phyloP scores from a whole-genome alignment of 768 basidiomycete genomes.

The Lentinus tigrinus region DNA sequence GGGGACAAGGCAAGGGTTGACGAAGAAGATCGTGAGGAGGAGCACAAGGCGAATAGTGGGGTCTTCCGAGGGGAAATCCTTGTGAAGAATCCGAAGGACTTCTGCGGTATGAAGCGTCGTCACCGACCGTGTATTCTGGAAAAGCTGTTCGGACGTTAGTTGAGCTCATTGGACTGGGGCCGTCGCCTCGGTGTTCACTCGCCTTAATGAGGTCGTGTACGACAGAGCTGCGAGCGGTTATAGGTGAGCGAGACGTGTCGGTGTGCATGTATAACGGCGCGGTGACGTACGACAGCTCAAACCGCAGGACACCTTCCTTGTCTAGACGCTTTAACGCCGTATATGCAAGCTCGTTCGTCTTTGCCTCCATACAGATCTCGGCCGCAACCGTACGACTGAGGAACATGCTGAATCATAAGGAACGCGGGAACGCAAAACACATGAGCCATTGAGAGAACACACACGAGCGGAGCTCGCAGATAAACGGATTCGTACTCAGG shows the following conservation, averaged over 20 bases:
- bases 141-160: constrained; percentile 45
- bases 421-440: neutral
- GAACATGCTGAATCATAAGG: constrained; percentile 67
- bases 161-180: neutral
- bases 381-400: constrained; percentile 80
- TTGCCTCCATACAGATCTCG: constrained; percentile 81
- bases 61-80: constrained; percentile 65
- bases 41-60: constrained; percentile 67
- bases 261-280: neutral
- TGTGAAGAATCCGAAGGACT: constrained; percentile 59
- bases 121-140: constrained; percentile 67
- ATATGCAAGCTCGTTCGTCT: constrained; percentile 68
- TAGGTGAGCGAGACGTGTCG: neutral
- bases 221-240: constrained; percentile 38
- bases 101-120: constrained; percentile 46
- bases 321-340: constrained; percentile 65
- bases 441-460: constrained; percentile 8
- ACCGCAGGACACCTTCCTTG: constrained; percentile 62
- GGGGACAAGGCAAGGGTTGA: constrained; percentile 24
- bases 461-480: neutral
- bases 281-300: constrained; percentile 58
- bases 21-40: constrained; percentile 64
- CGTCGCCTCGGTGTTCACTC: neutral
- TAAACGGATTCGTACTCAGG: constrained; percentile 45
- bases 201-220: constrained; percentile 73